These are phyloP conservation scores for Prototheca cutis DNA, from an alignment of 163 green algal species.

Conservation along the genomic window DNA sequence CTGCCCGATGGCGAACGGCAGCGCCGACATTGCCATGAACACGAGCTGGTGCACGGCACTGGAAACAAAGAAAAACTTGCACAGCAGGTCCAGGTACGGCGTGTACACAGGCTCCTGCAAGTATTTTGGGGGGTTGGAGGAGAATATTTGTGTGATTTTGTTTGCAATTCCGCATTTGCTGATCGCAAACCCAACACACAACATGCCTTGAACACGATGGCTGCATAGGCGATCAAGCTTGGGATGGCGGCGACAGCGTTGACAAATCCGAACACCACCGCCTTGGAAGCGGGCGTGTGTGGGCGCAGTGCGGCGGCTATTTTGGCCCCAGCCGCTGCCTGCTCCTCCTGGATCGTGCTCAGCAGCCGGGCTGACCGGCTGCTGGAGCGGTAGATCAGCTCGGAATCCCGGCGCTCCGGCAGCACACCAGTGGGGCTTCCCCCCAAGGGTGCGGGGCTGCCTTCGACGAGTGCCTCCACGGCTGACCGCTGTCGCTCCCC, in stretches of 20 bases:
- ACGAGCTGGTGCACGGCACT: slow-evolving; percentile 60
- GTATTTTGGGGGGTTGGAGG: neutral
- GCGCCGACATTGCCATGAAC: slow-evolving; percentile 42
- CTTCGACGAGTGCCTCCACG: too few relatives aligned
- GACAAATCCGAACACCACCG: slow-evolving; percentile 50
- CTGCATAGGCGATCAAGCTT: slow-evolving; percentile 57
- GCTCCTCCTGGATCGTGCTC: slow-evolving; percentile 1
- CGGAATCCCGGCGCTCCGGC: too few relatives aligned
- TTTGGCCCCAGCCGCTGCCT: neutral
- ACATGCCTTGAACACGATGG: slow-evolving; percentile 71
- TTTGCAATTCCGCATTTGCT: neutral
- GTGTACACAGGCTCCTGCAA: slow-evolving; percentile 44
- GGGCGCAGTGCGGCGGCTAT: neutral
- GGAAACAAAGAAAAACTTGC: slow-evolving; percentile 66
- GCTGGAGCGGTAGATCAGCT: neutral
- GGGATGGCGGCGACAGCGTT: slow-evolving; percentile 54
- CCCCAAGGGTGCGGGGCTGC: too few relatives aligned
- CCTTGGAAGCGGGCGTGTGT: slow-evolving; percentile 6
- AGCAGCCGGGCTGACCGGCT: neutral
- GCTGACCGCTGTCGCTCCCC: too few relatives aligned
- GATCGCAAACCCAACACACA: too few relatives aligned
- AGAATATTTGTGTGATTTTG: neutral
- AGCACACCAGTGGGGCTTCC: too few relatives aligned
- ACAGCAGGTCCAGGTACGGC: slow-evolving; percentile 55
- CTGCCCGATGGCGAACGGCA: slow-evolving; percentile 68